These are phyloP conservation scores for Trichoderma arundinaceum DNA, from an alignment of 2,329 filamentous ascomycete species.

Conservation along the genomic window DNA sequence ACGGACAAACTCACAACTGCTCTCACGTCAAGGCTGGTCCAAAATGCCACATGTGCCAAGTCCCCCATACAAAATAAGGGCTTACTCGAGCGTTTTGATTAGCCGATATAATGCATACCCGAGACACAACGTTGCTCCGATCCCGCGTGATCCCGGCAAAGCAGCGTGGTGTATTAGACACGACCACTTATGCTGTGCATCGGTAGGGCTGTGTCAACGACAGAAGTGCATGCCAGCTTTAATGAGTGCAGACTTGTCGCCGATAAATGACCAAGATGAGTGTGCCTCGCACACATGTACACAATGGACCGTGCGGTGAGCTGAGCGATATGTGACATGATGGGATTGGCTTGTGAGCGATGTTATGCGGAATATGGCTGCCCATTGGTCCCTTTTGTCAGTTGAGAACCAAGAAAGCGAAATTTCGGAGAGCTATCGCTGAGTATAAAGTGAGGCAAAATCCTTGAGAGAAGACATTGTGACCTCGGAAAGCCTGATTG, in stretches of 20 bases:
- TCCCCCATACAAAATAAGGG: conserved; percentile 5
- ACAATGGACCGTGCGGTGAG: conserved; percentile 1
- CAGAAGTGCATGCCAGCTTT: neutral
- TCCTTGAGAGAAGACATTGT: neutral
- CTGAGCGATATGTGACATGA: conserved; percentile 14
- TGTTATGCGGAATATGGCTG: neutral
- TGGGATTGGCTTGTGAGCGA: neutral
- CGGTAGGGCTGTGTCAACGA: neutral
- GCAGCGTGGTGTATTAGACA: neutral
- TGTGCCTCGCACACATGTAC: neutral
- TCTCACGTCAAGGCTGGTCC: neutral
- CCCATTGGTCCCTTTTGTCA: neutral
- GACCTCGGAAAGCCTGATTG: neutral
- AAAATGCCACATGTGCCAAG: neutral
- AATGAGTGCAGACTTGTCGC: neutral
- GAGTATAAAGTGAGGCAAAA: conserved; percentile 9
- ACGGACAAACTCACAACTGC: neutral
- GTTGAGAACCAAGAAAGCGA: neutral
- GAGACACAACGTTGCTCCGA: conserved; percentile 9
- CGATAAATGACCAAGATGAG: neutral
- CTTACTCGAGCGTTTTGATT: neutral
- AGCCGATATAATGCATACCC: conserved; percentile 3
- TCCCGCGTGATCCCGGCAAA: conserved; percentile 20
- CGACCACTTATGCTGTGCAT: conserved; percentile 20
- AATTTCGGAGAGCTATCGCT: neutral